phyloP scores from a whole-genome alignment of 441 rosid genomes.

The Erodium moschatum region DNA sequence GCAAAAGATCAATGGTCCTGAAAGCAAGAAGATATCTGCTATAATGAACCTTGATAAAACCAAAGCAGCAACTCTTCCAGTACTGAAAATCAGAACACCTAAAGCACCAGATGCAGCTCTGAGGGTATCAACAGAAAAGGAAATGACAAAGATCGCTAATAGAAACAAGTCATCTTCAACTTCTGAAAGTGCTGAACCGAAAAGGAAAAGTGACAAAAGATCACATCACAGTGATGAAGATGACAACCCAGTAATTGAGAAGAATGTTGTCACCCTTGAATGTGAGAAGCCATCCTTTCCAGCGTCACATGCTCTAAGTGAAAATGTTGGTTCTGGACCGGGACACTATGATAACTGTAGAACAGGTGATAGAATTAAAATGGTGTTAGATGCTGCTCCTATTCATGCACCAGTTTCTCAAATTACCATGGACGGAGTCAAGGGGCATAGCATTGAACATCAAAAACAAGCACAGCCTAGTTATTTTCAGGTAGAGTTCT shows the following conservation, averaged over 20 bases:
- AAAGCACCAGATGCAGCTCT: conserved; percentile 33
- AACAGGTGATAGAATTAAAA: conserved; percentile 28
- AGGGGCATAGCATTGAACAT: conserved; percentile 26
- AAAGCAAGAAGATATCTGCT: conserved; percentile 73
- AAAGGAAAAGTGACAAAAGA: conserved; percentile 28
- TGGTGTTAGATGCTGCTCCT: conserved; percentile 31
- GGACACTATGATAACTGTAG: conserved; percentile 19
- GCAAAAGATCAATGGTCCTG: conserved; percentile 42
- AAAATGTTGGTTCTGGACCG: conserved; percentile 27
- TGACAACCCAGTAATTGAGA: conserved; percentile 62
- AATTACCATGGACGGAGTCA: conserved; percentile 27
- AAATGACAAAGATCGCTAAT: conserved; percentile 26
- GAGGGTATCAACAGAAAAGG: conserved; percentile 35
- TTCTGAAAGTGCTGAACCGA: conserved; percentile 32
- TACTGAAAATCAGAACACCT: conserved; percentile 53
- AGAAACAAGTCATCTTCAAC: conserved; percentile 29
- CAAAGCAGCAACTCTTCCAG: conserved; percentile 87
- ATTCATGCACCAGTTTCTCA: conserved; percentile 31
- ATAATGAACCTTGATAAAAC: conserved; percentile 71
- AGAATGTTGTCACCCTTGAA: conserved; percentile 67
- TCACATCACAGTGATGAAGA: conserved; percentile 40
- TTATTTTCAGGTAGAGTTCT: conserved; percentile 37
- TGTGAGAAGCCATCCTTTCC: conserved; percentile 44
- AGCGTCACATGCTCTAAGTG: conserved; percentile 27
- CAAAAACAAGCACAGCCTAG: conserved; percentile 26